These are phyloP conservation scores for Boletus patriciae DNA, from an alignment of 768 basidiomycete species.

Conservation along the genomic window DNA sequence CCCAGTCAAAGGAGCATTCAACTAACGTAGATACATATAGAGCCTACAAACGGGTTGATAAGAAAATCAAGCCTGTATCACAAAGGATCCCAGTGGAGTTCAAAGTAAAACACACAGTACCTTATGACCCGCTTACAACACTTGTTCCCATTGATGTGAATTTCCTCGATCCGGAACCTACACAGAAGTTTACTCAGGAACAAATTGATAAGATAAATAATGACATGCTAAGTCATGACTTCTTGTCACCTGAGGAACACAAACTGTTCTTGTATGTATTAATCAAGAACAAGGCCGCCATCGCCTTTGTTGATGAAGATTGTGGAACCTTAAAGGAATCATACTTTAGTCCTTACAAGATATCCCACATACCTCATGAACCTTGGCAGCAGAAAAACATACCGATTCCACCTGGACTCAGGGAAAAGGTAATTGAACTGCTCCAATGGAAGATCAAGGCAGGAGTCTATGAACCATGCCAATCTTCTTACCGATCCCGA, in stretches of 20 bases:
- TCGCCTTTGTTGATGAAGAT: not conserved
- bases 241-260: not conserved
- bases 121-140: not conserved
- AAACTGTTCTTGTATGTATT: not conserved
- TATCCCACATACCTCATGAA: not conserved
- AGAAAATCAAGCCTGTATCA: not conserved
- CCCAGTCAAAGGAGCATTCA: no score
- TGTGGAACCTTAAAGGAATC: not conserved
- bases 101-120: not conserved
- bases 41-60: not conserved
- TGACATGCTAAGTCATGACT: not conserved
- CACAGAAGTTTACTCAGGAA: not conserved
- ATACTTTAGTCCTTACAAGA: not conserved
- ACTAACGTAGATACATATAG: not conserved
- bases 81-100: not conserved
- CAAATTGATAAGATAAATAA: not conserved
- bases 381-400: not conserved
- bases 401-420: not conserved
- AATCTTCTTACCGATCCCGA: not conserved
- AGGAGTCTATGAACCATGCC: not conserved
- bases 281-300: not conserved
- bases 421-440: not conserved
- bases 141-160: not conserved
- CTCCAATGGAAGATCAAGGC: not conserved
- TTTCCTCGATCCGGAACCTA: not conserved